Evolutionary conservation across 768 basidiomycete species (phyloP).

Genomic region (Favolaschia claudopus): DNA sequence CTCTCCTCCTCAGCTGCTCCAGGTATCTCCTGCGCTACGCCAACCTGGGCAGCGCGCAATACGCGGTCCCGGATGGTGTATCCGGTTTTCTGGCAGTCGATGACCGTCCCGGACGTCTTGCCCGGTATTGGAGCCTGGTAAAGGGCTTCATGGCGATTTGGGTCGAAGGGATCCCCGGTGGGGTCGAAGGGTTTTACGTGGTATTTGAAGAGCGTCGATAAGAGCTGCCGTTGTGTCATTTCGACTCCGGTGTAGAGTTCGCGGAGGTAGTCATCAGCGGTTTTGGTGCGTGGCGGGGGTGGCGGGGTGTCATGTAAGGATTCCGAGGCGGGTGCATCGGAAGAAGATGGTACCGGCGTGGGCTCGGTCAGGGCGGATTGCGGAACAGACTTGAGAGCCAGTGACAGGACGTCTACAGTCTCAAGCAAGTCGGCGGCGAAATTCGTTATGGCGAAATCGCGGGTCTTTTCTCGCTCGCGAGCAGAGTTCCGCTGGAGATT

Average conservation of each 20-base stretch:
- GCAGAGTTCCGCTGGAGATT: constrained; percentile 93
- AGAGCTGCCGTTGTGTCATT: constrained; percentile 88
- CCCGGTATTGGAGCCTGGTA: constrained; percentile 93
- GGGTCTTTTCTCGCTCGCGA: constrained; percentile 90
- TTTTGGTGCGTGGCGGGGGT: constrained; percentile 53
- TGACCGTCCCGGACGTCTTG: constrained; percentile 87
- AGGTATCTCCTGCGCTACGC: constrained; percentile 79
- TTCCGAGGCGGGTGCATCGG: constrained; percentile 30
- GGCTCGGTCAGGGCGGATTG: constrained; percentile 47
- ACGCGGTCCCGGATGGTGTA: constrained; percentile 96
- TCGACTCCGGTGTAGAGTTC: constrained; percentile 89
- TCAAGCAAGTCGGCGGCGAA: constrained; percentile 92
- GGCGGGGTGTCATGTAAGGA: constrained; percentile 17
- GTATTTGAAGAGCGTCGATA: constrained; percentile 91
- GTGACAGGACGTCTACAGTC: constrained; percentile 87
- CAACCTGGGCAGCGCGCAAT: constrained; percentile 94
- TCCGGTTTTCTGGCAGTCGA: constrained; percentile 90
- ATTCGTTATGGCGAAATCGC: constrained; percentile 90
- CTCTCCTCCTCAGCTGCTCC: constrained; percentile 24
- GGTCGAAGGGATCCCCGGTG: constrained; percentile 92
- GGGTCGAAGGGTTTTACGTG: constrained; percentile 93
- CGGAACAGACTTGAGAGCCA: constrained; percentile 86
- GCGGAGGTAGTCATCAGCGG: constrained; percentile 62
- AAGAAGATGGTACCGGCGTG: constrained; percentile 31
- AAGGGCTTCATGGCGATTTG: constrained; percentile 93